phyloP scores from a whole-genome alignment of 2,329 filamentous ascomycete genomes.

The Volutella citrinella region DNA sequence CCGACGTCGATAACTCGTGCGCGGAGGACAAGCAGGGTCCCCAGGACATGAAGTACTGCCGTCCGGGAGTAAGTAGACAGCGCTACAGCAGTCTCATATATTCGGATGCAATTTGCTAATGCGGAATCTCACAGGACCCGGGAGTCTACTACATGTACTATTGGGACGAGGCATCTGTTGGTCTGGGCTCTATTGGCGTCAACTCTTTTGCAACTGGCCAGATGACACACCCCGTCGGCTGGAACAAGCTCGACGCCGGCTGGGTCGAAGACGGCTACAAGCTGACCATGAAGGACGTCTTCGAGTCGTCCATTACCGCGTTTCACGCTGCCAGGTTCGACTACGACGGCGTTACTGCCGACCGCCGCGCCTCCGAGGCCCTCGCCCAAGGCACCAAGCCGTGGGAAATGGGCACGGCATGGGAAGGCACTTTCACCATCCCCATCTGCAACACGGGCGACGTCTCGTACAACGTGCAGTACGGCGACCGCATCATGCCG shows the following conservation, averaged over 20 bases:
- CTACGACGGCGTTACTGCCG: constrained; percentile 1
- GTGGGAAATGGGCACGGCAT: constrained; percentile 2
- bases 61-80: too few relatives aligned
- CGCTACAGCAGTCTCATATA: too few relatives aligned
- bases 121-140: too few relatives aligned
- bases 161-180: constrained; percentile 5
- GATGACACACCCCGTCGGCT: constrained; percentile 2
- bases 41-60: constrained; percentile 6
- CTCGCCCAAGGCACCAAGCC: constrained; percentile 2
- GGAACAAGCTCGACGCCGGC: constrained; percentile 3
- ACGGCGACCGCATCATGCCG: constrained; percentile 4
- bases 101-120: too few relatives aligned
- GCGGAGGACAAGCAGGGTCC: constrained; percentile 3
- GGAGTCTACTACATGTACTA: constrained; percentile 6
- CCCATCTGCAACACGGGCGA: constrained; percentile 4
- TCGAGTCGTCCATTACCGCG: constrained; percentile 1
- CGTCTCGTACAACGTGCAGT: constrained; percentile 3
- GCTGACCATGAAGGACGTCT: constrained; percentile 1
- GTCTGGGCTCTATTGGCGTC: not conserved
- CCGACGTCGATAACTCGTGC: constrained; percentile 3
- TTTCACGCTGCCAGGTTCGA: constrained; percentile 1
- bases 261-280: constrained; percentile 2
- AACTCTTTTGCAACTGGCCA: constrained; percentile 3
- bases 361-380: not conserved
- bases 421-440: constrained; percentile 6